phyloP scores from a whole-genome alignment of 805 yeast species.

The Blastobotrys attinorum region DNA sequence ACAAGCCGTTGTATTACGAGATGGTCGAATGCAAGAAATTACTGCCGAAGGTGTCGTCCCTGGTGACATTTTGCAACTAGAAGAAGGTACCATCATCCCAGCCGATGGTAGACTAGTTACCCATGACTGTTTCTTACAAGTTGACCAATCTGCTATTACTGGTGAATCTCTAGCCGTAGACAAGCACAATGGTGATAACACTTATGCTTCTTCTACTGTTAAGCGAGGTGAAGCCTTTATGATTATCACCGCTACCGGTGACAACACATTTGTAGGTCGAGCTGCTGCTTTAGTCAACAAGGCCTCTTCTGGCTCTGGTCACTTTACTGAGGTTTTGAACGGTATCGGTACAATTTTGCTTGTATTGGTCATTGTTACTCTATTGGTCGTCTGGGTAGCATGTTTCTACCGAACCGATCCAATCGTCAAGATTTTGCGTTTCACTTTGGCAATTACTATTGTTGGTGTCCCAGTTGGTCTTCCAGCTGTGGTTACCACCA shows the following conservation, averaged over 20 bases:
- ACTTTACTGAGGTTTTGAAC: slow-evolving; percentile 94
- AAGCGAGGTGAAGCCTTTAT: slow-evolving; percentile 93
- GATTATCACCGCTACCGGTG: slow-evolving; percentile 94
- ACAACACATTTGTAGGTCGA: slow-evolving; percentile 91
- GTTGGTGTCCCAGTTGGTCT: slow-evolving; percentile 98
- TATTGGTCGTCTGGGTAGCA: slow-evolving; percentile 86
- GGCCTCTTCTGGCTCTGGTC: slow-evolving; percentile 90
- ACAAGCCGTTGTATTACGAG: slow-evolving; percentile 78
- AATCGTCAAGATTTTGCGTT: slow-evolving; percentile 83
- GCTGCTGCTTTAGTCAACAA: slow-evolving; percentile 95
- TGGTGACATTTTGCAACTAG: slow-evolving; percentile 88
- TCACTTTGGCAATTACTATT: slow-evolving; percentile 91
- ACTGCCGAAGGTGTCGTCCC: slow-evolving; percentile 85
- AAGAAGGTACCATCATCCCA: slow-evolving; percentile 88
- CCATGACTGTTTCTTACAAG: slow-evolving; percentile 79
- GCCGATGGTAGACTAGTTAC: slow-evolving; percentile 88
- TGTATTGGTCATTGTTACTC: slow-evolving; percentile 80
- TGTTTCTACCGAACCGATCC: slow-evolving; percentile 86
- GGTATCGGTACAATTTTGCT: slow-evolving; percentile 92
- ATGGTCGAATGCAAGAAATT: slow-evolving; percentile 68
- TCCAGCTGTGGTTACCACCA: slow-evolving; percentile 97
- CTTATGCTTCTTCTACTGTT: slow-evolving; percentile 89
- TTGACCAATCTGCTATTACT: slow-evolving; percentile 94
- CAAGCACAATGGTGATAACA: slow-evolving; percentile 78
- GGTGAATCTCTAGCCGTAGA: slow-evolving; percentile 97